These are phyloP conservation scores for Metarhizium humberi DNA, from an alignment of 2,329 filamentous ascomycete genomes.

Conservation along the genomic window DNA sequence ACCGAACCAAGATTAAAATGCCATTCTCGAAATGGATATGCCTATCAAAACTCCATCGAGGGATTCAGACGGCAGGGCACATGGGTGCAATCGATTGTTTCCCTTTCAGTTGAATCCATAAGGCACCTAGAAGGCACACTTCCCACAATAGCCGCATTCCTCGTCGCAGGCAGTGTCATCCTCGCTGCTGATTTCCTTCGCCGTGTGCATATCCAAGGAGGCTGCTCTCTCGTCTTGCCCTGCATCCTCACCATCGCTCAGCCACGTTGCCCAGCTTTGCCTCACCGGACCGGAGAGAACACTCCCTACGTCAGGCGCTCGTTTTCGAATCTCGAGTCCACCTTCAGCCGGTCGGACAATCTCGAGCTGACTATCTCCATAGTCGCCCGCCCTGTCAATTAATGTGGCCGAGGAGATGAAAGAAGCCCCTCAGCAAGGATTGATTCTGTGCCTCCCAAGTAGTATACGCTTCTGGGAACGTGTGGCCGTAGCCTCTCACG, in stretches of 20 bases:
- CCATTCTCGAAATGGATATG: too few species aligned
- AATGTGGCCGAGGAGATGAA: conserved; percentile 13
- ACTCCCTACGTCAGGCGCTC: conserved; percentile 12
- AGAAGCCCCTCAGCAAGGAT: conserved; percentile 19
- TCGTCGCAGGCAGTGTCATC: conserved; percentile 14
- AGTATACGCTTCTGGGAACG: conserved; percentile 58
- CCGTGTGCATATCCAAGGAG: not conserved
- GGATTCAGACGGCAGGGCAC: too few species aligned
- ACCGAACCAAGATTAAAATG: too few species aligned
- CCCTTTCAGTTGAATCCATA: too few species aligned
- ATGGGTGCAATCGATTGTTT: too few species aligned
- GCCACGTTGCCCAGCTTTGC: conserved; percentile 16
- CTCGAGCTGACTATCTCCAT: conserved; percentile 13
- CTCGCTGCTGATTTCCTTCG: not conserved
- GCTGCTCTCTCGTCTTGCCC: not conserved
- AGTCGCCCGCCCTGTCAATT: conserved; percentile 7
- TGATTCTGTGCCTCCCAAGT: conserved; percentile 32
- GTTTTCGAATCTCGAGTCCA: conserved; percentile 16
- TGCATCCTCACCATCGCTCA: conserved; percentile 3
- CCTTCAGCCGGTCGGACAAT: conserved; percentile 10
- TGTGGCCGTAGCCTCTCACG: conserved; percentile 54
- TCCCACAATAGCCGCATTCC: conserved; percentile 21
- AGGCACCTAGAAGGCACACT: conserved; percentile 6
- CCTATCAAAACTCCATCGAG: too few species aligned
- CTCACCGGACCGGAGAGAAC: conserved; percentile 13